Base-by-base conservation (phyloP, 495 filamentous ascomycete species). In the Aspergillus nanangensis region DNA sequence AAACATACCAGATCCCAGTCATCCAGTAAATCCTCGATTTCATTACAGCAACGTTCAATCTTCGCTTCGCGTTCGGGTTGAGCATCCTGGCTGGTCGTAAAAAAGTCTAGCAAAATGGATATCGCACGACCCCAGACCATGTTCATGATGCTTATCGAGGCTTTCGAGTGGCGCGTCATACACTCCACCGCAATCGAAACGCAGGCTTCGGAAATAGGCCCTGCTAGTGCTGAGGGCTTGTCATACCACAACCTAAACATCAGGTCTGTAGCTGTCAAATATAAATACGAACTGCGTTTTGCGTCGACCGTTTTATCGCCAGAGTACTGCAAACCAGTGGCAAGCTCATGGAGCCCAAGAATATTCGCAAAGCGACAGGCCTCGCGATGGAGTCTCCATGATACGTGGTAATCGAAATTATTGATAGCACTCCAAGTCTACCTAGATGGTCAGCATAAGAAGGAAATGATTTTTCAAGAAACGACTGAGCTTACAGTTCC, bases 381-480 rank as follows among this genome's bases (percentile, higher is more conserved):
- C 20, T 48, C 45, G 19, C 45, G 25, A 20, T 48, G 45, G n/a
- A 48, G 41, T 8, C 34, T 15, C 45, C 45, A 48, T 13, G 45
- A 11, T 8, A 48, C 15, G 17, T 48, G 45, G 15, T 48, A 48
- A 38, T 48, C 45, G 14, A 48, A 48, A 22, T 41, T 48, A 13
- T 48, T 48, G 13, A 48, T 36, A 19, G 37, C 45, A 1, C 33
- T 5, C 45, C 45, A 48, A 18, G 45, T 20, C 45, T 47, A n/a
- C n/a, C n/a, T n/a, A n/a, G n/a, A n/a, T n/a, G n/a, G n/a, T n/a
- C n/a, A n/a, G n/a, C n/a, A n/a, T n/a, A n/a, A n/a, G n/a, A n/a
- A n/a, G n/a, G n/a, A n/a, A n/a, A n/a, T n/a, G n/a, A n/a, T n/a
- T n/a, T n/a, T n/a, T n/a, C n/a, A n/a, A n/a, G 7, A 9, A 35